Base-by-base conservation (phyloP, 305 asterid species). In the Rubia occidens region DNA sequence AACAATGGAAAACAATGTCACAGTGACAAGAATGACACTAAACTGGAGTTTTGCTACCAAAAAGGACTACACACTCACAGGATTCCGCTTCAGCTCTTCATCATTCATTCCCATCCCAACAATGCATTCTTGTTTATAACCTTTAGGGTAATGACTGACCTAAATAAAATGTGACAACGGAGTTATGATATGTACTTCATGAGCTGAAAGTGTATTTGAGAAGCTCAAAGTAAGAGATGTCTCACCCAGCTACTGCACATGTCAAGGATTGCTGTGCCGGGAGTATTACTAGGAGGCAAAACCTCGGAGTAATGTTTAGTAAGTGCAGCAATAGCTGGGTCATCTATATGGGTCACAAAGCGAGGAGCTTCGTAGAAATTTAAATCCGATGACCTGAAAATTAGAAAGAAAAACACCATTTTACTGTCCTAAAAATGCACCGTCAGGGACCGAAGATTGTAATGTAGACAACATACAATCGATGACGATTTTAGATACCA, bases 201-300 rank as follows among this genome's bases (percentile, higher is more conserved):
- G 3, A 70, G 15, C 45, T 35, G 32, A 47, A 69, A 53, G 1
- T 63, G 10, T 66, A 14, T 68, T 53, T 47, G 21, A 44, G 20
- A 74, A 35, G 21, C 58, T 71, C 37, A 35, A 44, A 68, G 44
- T 13, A 54, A 66, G 37, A 44, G 29, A 71, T 56, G 71, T 74
- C 87, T 78, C 72, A 86, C 98, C 98, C 97, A 94, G 77, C 96
- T 94, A 85, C 98, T 88, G 78, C 98, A 94, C 95, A 89, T 80
- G 85, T 94, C 98, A n/a, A 90, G 96, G 69, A 94, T 45, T 56
- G 96, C 95, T 71, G 89, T 95, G 62, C 96, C 95, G 5, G 91
- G 89, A 74, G 90, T 79, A 72, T 85, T 72, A 78, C 89, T 84
- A 6, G 91, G 89, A 9, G 96, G 98, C 39, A 94, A 77, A 72